Base-by-base conservation (phyloP, 2,329 filamentous ascomycete genomes). In the Zasmidium citrigriseum region DNA sequence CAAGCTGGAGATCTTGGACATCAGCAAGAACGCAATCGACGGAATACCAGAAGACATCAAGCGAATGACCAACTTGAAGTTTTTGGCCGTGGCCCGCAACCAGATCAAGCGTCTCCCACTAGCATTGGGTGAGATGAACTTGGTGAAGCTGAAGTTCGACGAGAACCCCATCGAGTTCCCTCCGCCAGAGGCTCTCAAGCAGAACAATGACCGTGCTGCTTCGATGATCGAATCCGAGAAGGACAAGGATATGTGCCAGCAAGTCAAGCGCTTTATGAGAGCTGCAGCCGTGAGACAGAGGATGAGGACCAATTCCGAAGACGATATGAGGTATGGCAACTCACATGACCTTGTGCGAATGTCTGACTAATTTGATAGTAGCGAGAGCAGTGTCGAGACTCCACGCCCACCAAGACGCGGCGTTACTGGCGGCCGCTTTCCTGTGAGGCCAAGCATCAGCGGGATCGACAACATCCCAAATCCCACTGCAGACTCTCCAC, bases 1-100 rank as follows among this genome's bases (percentile, higher is more conserved):
- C 53, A 89, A 91, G 29, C 84, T 98, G 55, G 93, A 98, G 76
- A 96, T 97, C 59, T 84, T 98, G 61, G 93, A 98, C 76, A 83
- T 98, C 55, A 93, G 92, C 72, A 86, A 90, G 67, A 98, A 98
- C 73, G 91, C 89, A 73, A 86, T 98, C 61, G 85, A 84, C 49
- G 79, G 84, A 10, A 82, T 98, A 1, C 92, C 93, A 0, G 85
- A 88, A 48, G 89, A 93, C 54, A 90, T 97, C 61, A 85, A 84
- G 60, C 91, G 87, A 70, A 80, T 98, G 68, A 88, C 87, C 4
- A 96, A 91, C 1, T 79, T 98, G 63, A 96, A 96, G 71, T 93
- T 97, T 16, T 81, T 98, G 55, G 93, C 92, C 1, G 84, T 97
- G 34, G 89, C 90, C 66, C 90, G 90, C 71, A 97, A 97, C 73